Base-by-base conservation (phyloP, 495 filamentous ascomycete species). In the Echria macrotheca region DNA sequence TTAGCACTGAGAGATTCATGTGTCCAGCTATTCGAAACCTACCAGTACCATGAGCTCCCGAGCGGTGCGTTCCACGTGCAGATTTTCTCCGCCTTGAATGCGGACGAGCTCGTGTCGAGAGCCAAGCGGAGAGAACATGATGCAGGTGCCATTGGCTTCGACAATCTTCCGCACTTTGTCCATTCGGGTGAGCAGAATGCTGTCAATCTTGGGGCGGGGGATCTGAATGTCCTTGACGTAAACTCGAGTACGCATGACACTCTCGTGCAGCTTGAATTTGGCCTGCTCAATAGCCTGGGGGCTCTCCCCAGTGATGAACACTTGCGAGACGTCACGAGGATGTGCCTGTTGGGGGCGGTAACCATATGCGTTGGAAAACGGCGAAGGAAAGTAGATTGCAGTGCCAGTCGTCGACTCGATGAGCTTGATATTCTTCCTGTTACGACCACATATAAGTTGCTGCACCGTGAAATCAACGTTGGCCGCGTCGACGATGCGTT, bases 91-190 rank as follows among this genome's bases (percentile, higher is more conserved):
- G 39, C 89, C 94, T 63, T 97, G 94, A 28, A 97, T 84, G 17
- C 93, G 83, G 54, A 97, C 84, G 26, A 84, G 66, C 42, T 79
- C 84, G 14, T 84, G 82, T 58, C 87, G 83, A 47, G 86, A 86
- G 15, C 87, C 93, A 28, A 97, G 76, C 17, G 82, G 77, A 4
- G 91, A 91, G 46, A 97, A 86, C 47, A 94, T 79, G 53, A 98
- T 85, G 67, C 90, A 95, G 5, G 91, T 90, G 7, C 91, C 91
- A 60, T 97, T 97, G 44, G 84, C 83, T 63, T 97, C 93, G 75
- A 95, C 95, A 39, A 98, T 95, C 77, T 95, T 96, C 50, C 89
- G 84, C 24, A 96, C 87, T 63, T 97, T 96, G 65, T 97, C 91
- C 60, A 97, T 75, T 10, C 94, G 86, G 45, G 86, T 84, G 14